Conservation (phyloP, 305 asterid species). For the Stenogyne calaminthoides region DNA sequence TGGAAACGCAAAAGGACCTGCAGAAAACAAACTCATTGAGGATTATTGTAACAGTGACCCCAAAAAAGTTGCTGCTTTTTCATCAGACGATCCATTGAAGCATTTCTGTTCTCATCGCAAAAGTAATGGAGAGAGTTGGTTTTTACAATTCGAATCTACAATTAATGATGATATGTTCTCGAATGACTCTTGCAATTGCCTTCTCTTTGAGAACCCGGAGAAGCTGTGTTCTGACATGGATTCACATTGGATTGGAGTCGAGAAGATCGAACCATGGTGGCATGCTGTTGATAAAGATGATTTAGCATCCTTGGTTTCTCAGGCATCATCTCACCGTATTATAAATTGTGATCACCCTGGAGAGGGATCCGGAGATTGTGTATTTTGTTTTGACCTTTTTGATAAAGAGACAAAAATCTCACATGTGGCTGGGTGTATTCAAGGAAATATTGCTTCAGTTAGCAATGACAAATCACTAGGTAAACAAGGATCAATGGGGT, state of each 20-base stretch:
- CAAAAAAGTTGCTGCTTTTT: slow-evolving; percentile 37
- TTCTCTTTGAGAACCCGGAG: slow-evolving; percentile 32
- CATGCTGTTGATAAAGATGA: slow-evolving; percentile 50
- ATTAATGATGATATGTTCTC: slow-evolving; percentile 24
- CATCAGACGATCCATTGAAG: slow-evolving; percentile 34
- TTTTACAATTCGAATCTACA: slow-evolving; percentile 34
- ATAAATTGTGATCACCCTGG: slow-evolving; percentile 26
- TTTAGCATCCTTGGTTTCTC: slow-evolving; percentile 43
- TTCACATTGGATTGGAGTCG: slow-evolving; percentile 49
- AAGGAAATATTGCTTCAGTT: slow-evolving; percentile 29
- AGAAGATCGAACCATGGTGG: slow-evolving; percentile 75
- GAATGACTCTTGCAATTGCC: slow-evolving; percentile 30
- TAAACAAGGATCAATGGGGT: slow-evolving; percentile 32
- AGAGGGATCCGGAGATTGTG: slow-evolving; percentile 29
- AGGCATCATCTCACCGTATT: slow-evolving; percentile 34
- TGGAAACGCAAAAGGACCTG: slow-evolving; percentile 32
- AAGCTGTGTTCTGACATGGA: slow-evolving; percentile 52
- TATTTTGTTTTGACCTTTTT: slow-evolving; percentile 25
- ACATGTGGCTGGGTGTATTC: slow-evolving; percentile 16
- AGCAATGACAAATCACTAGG: slow-evolving; percentile 26
- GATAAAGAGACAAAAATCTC: slow-evolving; percentile 26
- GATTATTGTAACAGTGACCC: slow-evolving; percentile 41
- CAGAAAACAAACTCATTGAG: slow-evolving; percentile 46
- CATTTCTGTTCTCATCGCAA: slow-evolving; percentile 29
- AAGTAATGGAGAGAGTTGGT: slow-evolving; percentile 36